Evolutionary conservation across 2,329 filamentous ascomycete genomes (phyloP).

Genomic region (Claviceps monticola): DNA sequence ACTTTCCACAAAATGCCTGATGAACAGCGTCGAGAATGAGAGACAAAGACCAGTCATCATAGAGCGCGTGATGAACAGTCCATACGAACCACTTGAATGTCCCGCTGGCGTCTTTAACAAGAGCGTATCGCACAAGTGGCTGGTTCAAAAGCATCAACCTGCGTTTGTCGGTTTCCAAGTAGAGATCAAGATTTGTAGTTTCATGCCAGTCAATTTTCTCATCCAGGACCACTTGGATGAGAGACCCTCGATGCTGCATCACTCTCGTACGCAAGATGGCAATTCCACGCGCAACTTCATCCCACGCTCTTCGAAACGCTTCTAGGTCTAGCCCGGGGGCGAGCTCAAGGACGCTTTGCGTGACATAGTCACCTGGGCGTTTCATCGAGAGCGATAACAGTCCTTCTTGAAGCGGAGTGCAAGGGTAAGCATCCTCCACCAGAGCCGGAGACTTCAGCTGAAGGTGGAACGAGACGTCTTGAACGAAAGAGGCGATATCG

Average conservation of each 20-base stretch:
- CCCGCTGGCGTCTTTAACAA: conserved; percentile 17
- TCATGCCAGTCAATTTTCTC: conserved; percentile 17
- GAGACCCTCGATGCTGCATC: conserved; percentile 26
- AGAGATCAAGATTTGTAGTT: conserved; percentile 16
- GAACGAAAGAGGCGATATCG: neutral
- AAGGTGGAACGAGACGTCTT: neutral
- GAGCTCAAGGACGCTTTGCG: conserved; percentile 8
- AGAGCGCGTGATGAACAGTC: conserved; percentile 34
- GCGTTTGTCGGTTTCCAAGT: conserved; percentile 21
- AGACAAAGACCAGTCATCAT: conserved; percentile 33
- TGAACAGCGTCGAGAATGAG: conserved; percentile 24
- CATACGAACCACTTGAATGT: conserved; percentile 25
- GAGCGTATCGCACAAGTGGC: conserved; percentile 26
- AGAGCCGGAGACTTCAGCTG: neutral
- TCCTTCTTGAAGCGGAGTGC: conserved; percentile 25
- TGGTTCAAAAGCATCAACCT: conserved; percentile 24
- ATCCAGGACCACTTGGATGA: conserved; percentile 30
- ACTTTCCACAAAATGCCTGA: conserved; percentile 6
- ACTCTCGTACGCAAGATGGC: conserved; percentile 31
- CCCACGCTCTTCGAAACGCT: conserved; percentile 7
- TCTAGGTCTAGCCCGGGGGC: conserved; percentile 1
- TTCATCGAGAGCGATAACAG: conserved; percentile 22
- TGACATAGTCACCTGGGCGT: conserved; percentile 21
- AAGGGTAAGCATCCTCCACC: conserved; percentile 12
- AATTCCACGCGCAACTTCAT: neutral